phyloP scores from a whole-genome alignment of 805 yeast genomes.

The Candida peoriensis region DNA sequence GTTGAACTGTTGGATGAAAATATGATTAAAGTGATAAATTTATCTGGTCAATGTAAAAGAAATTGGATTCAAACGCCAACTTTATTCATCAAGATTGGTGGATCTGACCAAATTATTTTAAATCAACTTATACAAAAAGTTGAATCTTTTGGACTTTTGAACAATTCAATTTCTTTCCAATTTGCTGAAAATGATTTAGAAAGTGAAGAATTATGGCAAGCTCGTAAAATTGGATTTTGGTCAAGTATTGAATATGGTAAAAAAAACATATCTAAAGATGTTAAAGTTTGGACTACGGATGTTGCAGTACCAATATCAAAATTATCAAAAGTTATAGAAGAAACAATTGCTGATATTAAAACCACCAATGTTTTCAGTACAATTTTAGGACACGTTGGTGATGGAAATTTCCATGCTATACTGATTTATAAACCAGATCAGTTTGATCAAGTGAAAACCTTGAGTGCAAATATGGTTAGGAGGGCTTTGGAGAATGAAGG shows the following conservation, averaged over 20 bases:
- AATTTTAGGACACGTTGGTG: conserved; percentile 75
- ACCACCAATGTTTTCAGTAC: conserved; percentile 47
- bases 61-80: conserved; percentile 57
- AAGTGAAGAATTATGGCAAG: conserved; percentile 64
- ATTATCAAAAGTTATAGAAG: conserved; percentile 53
- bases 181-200: conserved; percentile 55
- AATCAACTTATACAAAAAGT: conserved; percentile 43
- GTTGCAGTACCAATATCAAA: conserved; percentile 73
- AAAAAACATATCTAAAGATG: conserved; percentile 33
- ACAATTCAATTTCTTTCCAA: conserved; percentile 47
- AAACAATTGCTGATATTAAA: conserved; percentile 54
- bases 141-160: conserved; percentile 37
- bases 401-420: conserved; percentile 71
- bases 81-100: conserved; percentile 59
- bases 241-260: conserved; percentile 62
- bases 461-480: conserved; percentile 57
- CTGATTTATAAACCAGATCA: conserved; percentile 52
- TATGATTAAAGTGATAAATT: conserved; percentile 62
- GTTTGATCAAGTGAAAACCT: conserved; percentile 35
- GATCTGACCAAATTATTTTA: conserved; percentile 34
- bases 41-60: conserved; percentile 46
- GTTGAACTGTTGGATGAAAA: conserved; percentile 68
- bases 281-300: conserved; percentile 67
- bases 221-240: conserved; percentile 70
- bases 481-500: conserved; percentile 67